Evolutionary conservation across 768 basidiomycete genomes (phyloP).

Genomic region (Pholiota conissans): DNA sequence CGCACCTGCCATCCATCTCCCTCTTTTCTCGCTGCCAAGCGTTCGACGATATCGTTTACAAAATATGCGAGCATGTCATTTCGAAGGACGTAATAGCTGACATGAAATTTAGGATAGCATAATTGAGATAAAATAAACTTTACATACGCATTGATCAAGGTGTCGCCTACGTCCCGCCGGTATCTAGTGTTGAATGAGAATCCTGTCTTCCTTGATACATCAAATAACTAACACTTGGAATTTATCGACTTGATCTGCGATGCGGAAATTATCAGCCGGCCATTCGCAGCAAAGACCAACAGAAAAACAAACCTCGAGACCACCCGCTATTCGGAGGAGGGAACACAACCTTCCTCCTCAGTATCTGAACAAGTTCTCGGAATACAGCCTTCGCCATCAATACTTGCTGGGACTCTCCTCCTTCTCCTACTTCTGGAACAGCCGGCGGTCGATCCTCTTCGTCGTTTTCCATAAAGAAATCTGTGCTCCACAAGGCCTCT

Average conservation of each 20-base stretch:
- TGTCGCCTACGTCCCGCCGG: conserved; percentile 84
- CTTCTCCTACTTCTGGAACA: conserved; percentile 20
- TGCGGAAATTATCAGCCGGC: conserved; percentile 4
- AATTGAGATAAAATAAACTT: not conserved
- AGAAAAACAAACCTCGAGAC: conserved; percentile 60
- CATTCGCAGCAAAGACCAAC: conserved; percentile 3
- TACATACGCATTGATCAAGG: conserved; percentile 82
- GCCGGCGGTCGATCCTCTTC: conserved; percentile 28
- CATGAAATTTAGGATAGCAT: not conserved
- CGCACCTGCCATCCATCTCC: conserved; percentile 73
- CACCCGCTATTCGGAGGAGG: conserved; percentile 56
- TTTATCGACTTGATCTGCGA: conserved; percentile 71
- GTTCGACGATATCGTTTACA: conserved; percentile 58
- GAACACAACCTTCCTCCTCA: conserved; percentile 77
- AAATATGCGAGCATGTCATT: conserved; percentile 79
- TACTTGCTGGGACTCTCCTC: conserved; percentile 35
- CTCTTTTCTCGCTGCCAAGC: conserved; percentile 44
- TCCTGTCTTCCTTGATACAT: not conserved
- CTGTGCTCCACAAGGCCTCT: conserved; percentile 77
- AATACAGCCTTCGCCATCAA: conserved; percentile 75
- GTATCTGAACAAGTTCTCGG: conserved; percentile 67
- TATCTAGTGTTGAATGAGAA: conserved; percentile 46
- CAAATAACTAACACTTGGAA: conserved; percentile 63
- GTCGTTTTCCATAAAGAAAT: conserved; percentile 46
- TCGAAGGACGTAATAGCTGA: conserved; percentile 82